These are phyloP conservation scores for Blastomyces emzantsi DNA, from an alignment of 2,329 filamentous ascomycete species.

Conservation along the genomic window DNA sequence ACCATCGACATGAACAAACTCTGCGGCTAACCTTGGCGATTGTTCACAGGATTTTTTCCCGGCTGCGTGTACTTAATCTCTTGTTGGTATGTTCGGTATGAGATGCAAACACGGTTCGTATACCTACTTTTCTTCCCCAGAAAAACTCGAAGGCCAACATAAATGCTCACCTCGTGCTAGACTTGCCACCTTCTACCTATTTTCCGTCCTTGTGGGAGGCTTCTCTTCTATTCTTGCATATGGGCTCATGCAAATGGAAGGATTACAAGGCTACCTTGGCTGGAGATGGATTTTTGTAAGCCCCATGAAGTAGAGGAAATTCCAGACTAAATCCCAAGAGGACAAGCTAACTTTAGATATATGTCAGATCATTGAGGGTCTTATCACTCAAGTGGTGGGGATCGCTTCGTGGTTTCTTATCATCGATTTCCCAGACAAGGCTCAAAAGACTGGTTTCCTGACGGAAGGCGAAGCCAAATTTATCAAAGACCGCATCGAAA, in stretches of 20 bases:
- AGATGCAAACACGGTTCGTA: slow-evolving; percentile 31
- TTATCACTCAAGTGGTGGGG: slow-evolving; percentile 21
- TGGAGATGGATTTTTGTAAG: slow-evolving; percentile 47
- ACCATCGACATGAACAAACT: not conserved
- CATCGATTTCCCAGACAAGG: slow-evolving; percentile 29
- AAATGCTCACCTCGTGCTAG: slow-evolving; percentile 27
- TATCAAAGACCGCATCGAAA: slow-evolving; percentile 43
- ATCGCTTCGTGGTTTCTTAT: slow-evolving; percentile 26
- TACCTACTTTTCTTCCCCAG: slow-evolving; percentile 13
- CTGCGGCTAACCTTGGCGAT: slow-evolving; percentile 10
- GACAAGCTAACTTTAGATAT: not conserved
- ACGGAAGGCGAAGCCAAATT: slow-evolving; percentile 37
- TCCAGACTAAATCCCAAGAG: not conserved
- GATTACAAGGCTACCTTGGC: slow-evolving; percentile 36
- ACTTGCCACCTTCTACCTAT: slow-evolving; percentile 41
- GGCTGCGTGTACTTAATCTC: slow-evolving; percentile 57
- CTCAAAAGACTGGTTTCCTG: slow-evolving; percentile 26
- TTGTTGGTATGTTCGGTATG: slow-evolving; percentile 51
- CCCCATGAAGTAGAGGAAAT: not conserved
- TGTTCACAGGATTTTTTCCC: slow-evolving; percentile 29
- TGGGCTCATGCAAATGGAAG: slow-evolving; percentile 35
- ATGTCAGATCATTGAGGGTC: slow-evolving; percentile 39
- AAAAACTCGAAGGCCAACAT: not conserved
- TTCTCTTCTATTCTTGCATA: slow-evolving; percentile 40
- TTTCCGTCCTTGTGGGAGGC: slow-evolving; percentile 41